Evolutionary conservation across 345 rosid genomes (phyloP), one percentile per base, ranked within the genome.

Genomic region (Turritis glabra): DNA sequence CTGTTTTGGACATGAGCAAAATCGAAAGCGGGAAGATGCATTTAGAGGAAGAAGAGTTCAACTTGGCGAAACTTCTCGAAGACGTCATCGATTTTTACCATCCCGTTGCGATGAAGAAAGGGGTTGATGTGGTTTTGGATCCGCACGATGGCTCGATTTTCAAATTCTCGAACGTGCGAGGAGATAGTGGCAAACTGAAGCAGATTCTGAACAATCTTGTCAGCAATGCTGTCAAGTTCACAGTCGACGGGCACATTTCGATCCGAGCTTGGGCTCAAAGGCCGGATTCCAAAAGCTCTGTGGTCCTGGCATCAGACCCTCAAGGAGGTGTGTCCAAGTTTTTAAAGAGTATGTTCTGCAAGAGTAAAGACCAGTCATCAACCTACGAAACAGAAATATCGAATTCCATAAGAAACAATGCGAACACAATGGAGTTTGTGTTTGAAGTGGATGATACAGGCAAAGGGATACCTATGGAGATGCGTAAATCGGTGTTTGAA

Each of bases 371-470:
- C 67, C 74, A 29, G 13, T 17, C 48, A 14, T 70, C 82, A 26
- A 11, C 62, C 0, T 48, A 60, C 54, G 27, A 52, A 1, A 38
- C 33, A 1, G 80, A 77, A 35, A 66, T 37, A 0, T 43, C 53
- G 25, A 80, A 72, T 25, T 73, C 75, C 2, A 62, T 53, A 9
- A 55, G 54, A 38, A 73, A 65, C 27, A 74, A 66, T 27, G 63
- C 71, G 2, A 69, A 85, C 50, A 52, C 66, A 13, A 79, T 82
- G 84, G 88, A 88, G 48, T 81, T 86, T 72, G 75, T 89, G 53
- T 86, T 89, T 56, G 97, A 90, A 81, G 97, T 93, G 29, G 84
- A 83, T 1, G 98, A 93, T 76, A 90, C 97, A 2, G 97, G 98
- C 5, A 81, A 77, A 84, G 98, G 98, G 27, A 90, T 90, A 44